Evolutionary conservation across 176 grass and related monocot species (phyloP).

Genomic region (Chloris gayana): DNA sequence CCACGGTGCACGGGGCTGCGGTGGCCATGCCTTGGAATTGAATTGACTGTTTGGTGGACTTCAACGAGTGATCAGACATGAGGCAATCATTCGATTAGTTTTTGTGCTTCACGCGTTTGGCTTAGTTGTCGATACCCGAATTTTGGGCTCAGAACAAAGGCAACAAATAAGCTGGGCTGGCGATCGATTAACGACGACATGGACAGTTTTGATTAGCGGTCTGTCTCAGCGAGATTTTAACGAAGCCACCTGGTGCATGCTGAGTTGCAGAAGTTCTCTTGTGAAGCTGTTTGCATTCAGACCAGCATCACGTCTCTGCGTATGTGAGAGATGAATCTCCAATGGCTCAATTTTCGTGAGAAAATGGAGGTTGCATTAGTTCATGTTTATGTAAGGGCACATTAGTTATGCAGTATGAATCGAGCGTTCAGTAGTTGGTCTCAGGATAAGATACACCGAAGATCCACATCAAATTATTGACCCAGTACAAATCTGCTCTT

Average conservation of each 20-base stretch:
- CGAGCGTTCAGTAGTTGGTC: too few relatives aligned
- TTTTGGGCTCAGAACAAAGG: not conserved
- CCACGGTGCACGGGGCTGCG: constrained; percentile 45
- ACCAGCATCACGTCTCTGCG: too few relatives aligned
- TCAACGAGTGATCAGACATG: not conserved
- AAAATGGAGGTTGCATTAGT: too few relatives aligned
- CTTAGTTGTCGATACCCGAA: not conserved
- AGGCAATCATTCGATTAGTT: not conserved
- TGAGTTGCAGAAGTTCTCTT: not conserved
- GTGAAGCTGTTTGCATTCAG: too few relatives aligned
- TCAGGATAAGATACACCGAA: not conserved
- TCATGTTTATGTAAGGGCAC: too few relatives aligned
- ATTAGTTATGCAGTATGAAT: too few relatives aligned
- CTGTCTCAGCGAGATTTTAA: too few relatives aligned
- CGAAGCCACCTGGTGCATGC: too few relatives aligned
- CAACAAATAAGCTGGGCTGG: not conserved
- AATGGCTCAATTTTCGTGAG: too few relatives aligned
- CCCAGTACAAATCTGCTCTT: not conserved
- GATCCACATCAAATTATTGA: not conserved
- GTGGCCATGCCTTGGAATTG: constrained; percentile 24
- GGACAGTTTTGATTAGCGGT: not conserved
- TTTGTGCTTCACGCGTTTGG: constrained; percentile 29
- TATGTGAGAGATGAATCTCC: too few relatives aligned
- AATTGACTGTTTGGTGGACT: not conserved
- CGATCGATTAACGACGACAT: not conserved